A percentile compares a stretch with the other conserved stretches of the same genome.
Evolutionary conservation across 495 filamentous ascomycete species (phyloP).

Genomic region (Neohortaea acidophila): DNA sequence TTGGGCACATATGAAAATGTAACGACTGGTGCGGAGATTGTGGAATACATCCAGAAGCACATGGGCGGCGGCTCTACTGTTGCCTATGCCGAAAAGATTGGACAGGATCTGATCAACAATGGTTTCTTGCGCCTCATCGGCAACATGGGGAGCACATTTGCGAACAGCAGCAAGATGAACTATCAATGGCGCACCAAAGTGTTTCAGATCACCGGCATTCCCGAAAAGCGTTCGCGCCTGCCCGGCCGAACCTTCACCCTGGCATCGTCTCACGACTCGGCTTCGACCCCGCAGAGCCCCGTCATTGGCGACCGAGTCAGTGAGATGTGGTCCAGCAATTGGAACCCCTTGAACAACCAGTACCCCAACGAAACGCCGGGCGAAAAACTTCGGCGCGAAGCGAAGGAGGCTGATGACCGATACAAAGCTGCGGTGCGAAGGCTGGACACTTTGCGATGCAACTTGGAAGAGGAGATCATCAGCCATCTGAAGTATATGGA

Average conservation of each 20-base stretch:
- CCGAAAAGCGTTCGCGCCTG: conserved; percentile 60
- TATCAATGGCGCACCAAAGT: conserved; percentile 94
- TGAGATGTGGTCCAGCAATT: conserved; percentile 48
- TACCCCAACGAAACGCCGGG: conserved; percentile 81
- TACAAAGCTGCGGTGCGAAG: conserved; percentile 77
- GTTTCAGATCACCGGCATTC: conserved; percentile 73
- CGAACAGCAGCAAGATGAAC: conserved; percentile 90
- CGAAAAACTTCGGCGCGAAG: conserved; percentile 77
- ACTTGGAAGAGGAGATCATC: conserved; percentile 85
- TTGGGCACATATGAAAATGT: conserved; percentile 89
- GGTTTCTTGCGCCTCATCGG: conserved; percentile 85
- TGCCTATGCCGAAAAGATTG: conserved; percentile 79
- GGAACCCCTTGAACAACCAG: conserved; percentile 82
- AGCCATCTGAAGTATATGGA: conserved; percentile 91
- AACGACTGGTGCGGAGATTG: conserved; percentile 78
- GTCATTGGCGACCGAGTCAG: conserved; percentile 40
- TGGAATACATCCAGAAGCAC: conserved; percentile 82
- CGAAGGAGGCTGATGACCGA: conserved; percentile 75
- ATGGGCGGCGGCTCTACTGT: conserved; percentile 64
- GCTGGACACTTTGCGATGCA: conserved; percentile 80
- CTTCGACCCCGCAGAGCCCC: conserved; percentile 33
- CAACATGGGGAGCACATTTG: conserved; percentile 86
- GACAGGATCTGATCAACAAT: conserved; percentile 75
- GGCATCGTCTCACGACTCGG: conserved; percentile 42
- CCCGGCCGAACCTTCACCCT: conserved; percentile 41